A percentile compares a stretch with the other conserved stretches of the same genome.
Evolutionary conservation across 495 filamentous ascomycete genomes (phyloP).

Genomic region (Staphylotrichum longicolle): DNA sequence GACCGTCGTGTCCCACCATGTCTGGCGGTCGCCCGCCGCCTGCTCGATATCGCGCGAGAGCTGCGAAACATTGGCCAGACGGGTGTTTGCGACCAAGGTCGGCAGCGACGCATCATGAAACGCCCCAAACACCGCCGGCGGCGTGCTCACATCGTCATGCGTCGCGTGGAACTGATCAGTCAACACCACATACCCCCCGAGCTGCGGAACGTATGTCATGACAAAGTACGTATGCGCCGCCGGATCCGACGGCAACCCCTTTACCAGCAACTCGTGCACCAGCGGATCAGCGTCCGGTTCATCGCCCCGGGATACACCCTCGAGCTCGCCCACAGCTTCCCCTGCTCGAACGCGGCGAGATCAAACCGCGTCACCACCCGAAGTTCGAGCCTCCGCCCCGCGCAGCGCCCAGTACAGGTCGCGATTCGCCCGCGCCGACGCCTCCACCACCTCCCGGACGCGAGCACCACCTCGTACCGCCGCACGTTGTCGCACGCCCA

Average conservation of each 20-base stretch:
- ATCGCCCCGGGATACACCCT: constrained; percentile 20
- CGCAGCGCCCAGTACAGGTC: constrained; percentile 60
- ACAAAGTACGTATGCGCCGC: constrained; percentile 29
- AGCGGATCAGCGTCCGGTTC: constrained; percentile 27
- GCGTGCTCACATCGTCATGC: neutral
- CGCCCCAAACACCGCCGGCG: constrained; percentile 22
- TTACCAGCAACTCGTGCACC: constrained; percentile 28
- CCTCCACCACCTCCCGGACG: constrained; percentile 49
- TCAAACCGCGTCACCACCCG: constrained; percentile 49
- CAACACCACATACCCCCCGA: constrained; percentile 21
- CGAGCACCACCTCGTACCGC: constrained; percentile 49
- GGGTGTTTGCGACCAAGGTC: constrained; percentile 11
- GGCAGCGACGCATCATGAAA: constrained; percentile 12
- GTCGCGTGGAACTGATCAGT: constrained; percentile 27
- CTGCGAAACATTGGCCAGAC: constrained; percentile 20
- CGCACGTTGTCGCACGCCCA: constrained; percentile 43
- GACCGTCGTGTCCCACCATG: constrained; percentile 25
- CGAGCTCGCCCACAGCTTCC: constrained; percentile 27
- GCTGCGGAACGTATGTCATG: constrained; percentile 7
- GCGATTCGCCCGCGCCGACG: constrained; percentile 38
- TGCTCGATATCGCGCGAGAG: constrained; percentile 18
- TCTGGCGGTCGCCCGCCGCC: constrained; percentile 19
- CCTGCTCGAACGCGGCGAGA: constrained; percentile 30
- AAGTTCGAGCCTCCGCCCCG: constrained; percentile 59
- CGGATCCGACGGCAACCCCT: constrained; percentile 23